Evolutionary conservation across 345 rosid genomes (phyloP), one percentile per base, ranked within the genome.

Genomic region (Raphanus sativus): DNA sequence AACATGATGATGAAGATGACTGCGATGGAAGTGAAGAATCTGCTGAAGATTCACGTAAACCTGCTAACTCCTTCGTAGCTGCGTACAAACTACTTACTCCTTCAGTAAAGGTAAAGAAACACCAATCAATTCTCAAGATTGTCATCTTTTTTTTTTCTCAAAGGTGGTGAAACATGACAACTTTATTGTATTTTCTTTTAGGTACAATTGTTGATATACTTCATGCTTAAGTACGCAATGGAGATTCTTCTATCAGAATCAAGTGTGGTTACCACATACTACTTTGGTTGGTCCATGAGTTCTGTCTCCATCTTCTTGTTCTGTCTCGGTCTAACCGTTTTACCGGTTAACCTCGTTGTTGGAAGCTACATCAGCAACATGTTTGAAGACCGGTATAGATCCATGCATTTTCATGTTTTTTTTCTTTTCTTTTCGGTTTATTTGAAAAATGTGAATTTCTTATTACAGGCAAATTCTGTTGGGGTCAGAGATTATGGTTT

Each of bases 361-460:
- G 98, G 98, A 70, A 89, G 89, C 88, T 94, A 90, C 75, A 87
- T 94, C 26, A 92, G 94, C 82, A 94, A 94, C 83, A 90, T 94
- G 93, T 94, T 94, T 45, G 95, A 94, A 81, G 98, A 94, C 77
- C 88, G 98, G 98, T 90, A 85, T 69, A 56, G 25, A 62, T 17
- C 9, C 52, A 0, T 55, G 0, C 0, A 4, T 10, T 50, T 13
- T 5, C 0, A 4, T 10, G 52, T 13, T 5, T 74, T 36, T 1
- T 0, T 61, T 32, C 60, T 62, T 26, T 2, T n/a, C 15, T 21
- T n/a, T 56, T 1, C 0, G 12, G 1, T 8, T 71, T 73, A 73
- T 52, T 30, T 70, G 16, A 68, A 61, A 61, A 61, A 17, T 74
- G 34, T 79, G 29, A 55, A 29, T 75, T 59, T 65, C 0, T 32